Conservation (phyloP, 169 alveolate genomes). For the Plasmodium knowlesi region DNA sequence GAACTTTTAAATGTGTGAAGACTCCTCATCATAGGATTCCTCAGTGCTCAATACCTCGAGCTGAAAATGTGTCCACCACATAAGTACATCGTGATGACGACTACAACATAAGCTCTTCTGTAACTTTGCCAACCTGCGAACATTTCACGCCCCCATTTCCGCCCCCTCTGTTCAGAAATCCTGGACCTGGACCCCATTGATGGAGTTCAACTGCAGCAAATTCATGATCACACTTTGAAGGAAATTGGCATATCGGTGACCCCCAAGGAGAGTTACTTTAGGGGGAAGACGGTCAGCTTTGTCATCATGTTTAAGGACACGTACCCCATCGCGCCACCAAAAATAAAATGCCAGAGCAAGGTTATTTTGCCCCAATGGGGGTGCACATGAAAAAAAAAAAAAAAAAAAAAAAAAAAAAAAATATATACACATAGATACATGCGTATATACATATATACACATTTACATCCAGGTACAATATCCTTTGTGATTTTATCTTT, state of each 20-base stretch:
- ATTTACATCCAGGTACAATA: no score
- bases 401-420: background rate
- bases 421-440: background rate
- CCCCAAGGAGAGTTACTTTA: slow-evolving; percentile 54
- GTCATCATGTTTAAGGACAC: slow-evolving; percentile 50
- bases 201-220: slow-evolving; percentile 20
- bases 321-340: slow-evolving; percentile 71
- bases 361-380: background rate
- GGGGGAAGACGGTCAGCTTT: slow-evolving; percentile 23
- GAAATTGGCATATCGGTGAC: slow-evolving; percentile 55
- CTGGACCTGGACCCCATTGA: slow-evolving; percentile 66
- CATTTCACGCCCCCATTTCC: background rate
- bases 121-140: background rate
- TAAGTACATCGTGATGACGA: background rate
- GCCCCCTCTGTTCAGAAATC: slow-evolving; percentile 16
- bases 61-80: background rate
- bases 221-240: slow-evolving; percentile 23
- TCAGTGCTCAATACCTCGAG: background rate
- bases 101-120: background rate
- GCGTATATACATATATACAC: background rate
- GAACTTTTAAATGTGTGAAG: background rate
- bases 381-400: background rate
- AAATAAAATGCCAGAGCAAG: slow-evolving; percentile 49
- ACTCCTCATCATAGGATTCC: background rate
- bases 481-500: background rate